These are phyloP conservation scores for Penicillium parvum DNA, from an alignment of 495 filamentous ascomycete genomes.

Conservation along the genomic window DNA sequence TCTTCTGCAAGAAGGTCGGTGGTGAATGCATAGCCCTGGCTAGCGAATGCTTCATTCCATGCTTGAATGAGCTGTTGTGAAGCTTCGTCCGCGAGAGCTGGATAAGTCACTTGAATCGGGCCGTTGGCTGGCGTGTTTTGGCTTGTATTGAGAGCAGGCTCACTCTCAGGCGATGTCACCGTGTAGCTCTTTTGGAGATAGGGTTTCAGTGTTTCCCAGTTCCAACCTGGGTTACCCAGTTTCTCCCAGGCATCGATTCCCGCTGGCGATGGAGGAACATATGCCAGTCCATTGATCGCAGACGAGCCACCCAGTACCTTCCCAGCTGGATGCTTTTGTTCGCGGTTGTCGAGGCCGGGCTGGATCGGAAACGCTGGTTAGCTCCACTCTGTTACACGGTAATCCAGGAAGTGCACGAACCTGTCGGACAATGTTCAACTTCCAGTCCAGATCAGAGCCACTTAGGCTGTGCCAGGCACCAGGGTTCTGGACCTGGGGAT, in stretches of 20 bases:
- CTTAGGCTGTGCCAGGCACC: slow-evolving; percentile 33
- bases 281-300: slow-evolving; percentile 27
- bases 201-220: slow-evolving; percentile 43
- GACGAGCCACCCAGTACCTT: slow-evolving; percentile 33
- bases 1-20: slow-evolving; percentile 11
- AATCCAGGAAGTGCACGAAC: too few relatives aligned
- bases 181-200: slow-evolving; percentile 30
- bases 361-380: slow-evolving; percentile 5
- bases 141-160: neutral
- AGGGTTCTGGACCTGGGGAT: slow-evolving; percentile 41
- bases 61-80: slow-evolving; percentile 14
- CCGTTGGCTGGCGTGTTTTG: slow-evolving; percentile 1
- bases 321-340: slow-evolving; percentile 23
- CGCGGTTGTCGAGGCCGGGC: slow-evolving; percentile 21
- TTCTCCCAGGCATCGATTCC: slow-evolving; percentile 51
- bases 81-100: slow-evolving; percentile 6
- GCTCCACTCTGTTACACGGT: too few relatives aligned
- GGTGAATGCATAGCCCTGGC: slow-evolving; percentile 14
- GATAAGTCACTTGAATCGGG: slow-evolving; percentile 24
- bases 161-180: neutral
- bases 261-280: slow-evolving; percentile 29
- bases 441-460: slow-evolving; percentile 52
- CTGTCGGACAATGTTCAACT: slow-evolving; percentile 46
- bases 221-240: slow-evolving; percentile 52
- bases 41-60: slow-evolving; percentile 22